Evolutionary conservation across 106 monocot genomes (phyloP).

Genomic region (Dioscorea dumetorum): DNA sequence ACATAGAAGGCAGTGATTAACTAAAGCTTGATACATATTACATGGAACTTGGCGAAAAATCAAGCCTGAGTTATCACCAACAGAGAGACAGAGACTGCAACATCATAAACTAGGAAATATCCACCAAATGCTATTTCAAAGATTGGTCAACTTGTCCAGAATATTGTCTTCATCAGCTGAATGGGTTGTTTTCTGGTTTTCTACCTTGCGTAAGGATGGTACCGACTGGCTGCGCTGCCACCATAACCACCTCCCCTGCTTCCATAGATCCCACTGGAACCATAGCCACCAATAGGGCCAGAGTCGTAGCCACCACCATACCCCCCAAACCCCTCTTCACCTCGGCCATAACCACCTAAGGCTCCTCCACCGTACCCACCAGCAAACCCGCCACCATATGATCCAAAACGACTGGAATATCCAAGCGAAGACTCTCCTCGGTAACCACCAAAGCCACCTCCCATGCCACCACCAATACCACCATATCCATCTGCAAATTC

Average conservation of each 20-base stretch:
- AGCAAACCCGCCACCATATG: slow-evolving; percentile 33
- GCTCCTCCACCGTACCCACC: slow-evolving; percentile 24
- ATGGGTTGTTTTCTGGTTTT: background rate
- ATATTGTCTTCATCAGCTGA: too few species aligned
- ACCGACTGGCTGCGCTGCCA: slow-evolving; percentile 32
- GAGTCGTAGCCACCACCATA: slow-evolving; percentile 75
- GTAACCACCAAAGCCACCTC: slow-evolving; percentile 40
- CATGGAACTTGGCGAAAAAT: too few species aligned
- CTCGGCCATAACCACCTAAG: slow-evolving; percentile 35
- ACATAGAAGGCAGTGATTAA: too few species aligned
- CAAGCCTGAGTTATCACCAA: too few species aligned
- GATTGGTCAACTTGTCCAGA: too few species aligned
- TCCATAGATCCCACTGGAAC: slow-evolving; percentile 53
- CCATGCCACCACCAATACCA: slow-evolving; percentile 29
- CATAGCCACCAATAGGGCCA: slow-evolving; percentile 58
- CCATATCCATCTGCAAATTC: slow-evolving; percentile 50
- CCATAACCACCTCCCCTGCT: slow-evolving; percentile 53
- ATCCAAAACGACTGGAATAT: slow-evolving; percentile 54
- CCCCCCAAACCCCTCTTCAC: slow-evolving; percentile 45
- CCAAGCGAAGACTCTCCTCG: slow-evolving; percentile 57
- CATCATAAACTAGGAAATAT: too few species aligned
- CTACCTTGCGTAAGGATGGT: slow-evolving; percentile 85
- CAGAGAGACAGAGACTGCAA: too few species aligned
- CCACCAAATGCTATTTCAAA: too few species aligned
- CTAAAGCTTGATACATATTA: too few species aligned